Conservation (phyloP, 2,329 filamentous ascomycete species). For the Laburnicola sp. region DNA sequence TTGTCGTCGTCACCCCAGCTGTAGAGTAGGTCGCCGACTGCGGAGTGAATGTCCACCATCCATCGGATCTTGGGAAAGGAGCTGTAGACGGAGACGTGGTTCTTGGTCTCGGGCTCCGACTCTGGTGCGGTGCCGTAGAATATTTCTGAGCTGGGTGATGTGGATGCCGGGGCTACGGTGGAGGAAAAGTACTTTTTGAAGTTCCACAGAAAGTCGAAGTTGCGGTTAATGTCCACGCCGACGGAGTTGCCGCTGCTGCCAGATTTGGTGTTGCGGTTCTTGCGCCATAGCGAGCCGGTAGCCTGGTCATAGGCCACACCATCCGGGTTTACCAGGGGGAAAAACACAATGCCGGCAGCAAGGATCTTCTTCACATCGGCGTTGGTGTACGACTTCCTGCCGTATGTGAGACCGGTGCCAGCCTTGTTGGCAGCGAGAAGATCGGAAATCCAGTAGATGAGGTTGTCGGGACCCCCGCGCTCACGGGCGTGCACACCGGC, state of each 20-base stretch:
- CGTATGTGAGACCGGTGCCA: conserved; percentile 56
- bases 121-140: conserved; percentile 57
- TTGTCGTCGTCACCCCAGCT: conserved; percentile 61
- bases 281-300: conserved; percentile 40
- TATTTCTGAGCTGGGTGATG: conserved; percentile 50
- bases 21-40: conserved; percentile 57
- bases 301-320: conserved; percentile 43
- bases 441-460: conserved; percentile 62
- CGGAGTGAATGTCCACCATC: conserved; percentile 64
- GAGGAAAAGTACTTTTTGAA: conserved; percentile 52
- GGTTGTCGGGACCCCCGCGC: conserved; percentile 59
- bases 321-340: conserved; percentile 43
- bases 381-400: conserved; percentile 56
- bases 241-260: conserved; percentile 25
- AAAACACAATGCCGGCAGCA: conserved; percentile 58
- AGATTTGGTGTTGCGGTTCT: conserved; percentile 49
- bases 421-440: conserved; percentile 58
- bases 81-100: conserved; percentile 57
- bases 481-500: conserved; percentile 62
- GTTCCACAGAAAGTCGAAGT: conserved; percentile 61
- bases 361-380: conserved; percentile 57
- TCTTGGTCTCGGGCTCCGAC: conserved; percentile 61
- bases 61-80: conserved; percentile 56
- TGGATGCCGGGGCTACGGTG: conserved; percentile 47
- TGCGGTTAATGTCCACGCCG: conserved; percentile 44